Evolutionary conservation across 768 basidiomycete species (phyloP).

Genomic region (Fomitopsis serialis): DNA sequence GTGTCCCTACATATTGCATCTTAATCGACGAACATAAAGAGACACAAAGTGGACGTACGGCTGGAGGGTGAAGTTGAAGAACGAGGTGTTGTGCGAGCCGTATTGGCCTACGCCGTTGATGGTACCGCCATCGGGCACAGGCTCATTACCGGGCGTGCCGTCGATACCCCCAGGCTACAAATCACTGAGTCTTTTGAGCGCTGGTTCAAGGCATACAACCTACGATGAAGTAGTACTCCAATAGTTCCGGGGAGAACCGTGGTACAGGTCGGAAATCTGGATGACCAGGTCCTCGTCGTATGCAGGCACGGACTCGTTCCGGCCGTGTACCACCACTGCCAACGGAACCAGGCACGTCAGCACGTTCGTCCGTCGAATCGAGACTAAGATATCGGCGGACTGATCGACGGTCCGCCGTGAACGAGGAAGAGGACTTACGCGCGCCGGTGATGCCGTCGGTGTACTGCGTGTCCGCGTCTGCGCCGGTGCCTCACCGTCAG

Average conservation of each 20-base stretch:
- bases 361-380: neutral
- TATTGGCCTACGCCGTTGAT: constrained; percentile 32
- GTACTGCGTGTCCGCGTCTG: constrained; percentile 26
- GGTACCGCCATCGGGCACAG: constrained; percentile 28
- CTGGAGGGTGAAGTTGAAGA: constrained; percentile 28
- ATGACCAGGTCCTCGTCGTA: constrained; percentile 38
- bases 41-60: constrained; percentile 11
- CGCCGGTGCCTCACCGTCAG: neutral
- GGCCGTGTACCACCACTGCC: constrained; percentile 37
- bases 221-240: constrained; percentile 21
- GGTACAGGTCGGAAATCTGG: constrained; percentile 34
- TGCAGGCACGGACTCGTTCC: constrained; percentile 23
- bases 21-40: neutral
- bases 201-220: too few species aligned
- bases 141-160: constrained; percentile 27
- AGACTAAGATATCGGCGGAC: too few species aligned
- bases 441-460: constrained; percentile 48
- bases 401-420: too few species aligned
- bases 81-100: constrained; percentile 9
- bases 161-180: constrained; percentile 23
- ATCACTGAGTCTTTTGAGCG: too few species aligned
- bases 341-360: neutral
- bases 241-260: constrained; percentile 19
- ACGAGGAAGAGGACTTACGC: constrained; percentile 1
- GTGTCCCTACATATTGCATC: constrained; percentile 9